phyloP scores from a whole-genome alignment of 108 stramenopile species.

The Seminavis robusta region DNA sequence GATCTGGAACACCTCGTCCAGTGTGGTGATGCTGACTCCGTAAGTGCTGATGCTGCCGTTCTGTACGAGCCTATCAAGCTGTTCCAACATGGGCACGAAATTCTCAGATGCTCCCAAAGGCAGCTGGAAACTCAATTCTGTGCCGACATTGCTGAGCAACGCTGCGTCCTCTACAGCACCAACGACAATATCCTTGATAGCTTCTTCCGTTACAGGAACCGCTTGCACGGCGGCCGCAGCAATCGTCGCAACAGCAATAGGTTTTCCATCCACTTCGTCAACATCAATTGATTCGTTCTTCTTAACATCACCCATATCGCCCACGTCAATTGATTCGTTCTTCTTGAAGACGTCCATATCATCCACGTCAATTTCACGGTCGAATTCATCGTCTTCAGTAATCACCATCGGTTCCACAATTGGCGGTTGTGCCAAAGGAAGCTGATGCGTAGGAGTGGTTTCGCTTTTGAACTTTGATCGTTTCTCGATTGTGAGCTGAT shows the following conservation, averaged over 20 bases:
- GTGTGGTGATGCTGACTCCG: slow-evolving; percentile 95
- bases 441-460: too few species aligned
- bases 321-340: too few species aligned
- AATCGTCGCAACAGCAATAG: background rate
- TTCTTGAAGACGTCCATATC: too few species aligned
- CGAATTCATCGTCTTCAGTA: too few species aligned
- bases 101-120: slow-evolving; percentile 74
- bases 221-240: background rate
- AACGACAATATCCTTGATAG: slow-evolving; percentile 56
- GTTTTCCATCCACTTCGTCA: too few species aligned
- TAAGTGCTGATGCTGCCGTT: slow-evolving; percentile 71
- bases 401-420: too few species aligned
- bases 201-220: slow-evolving; percentile 16
- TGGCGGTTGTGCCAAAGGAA: too few species aligned
- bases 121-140: slow-evolving; percentile 90
- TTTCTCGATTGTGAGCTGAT: slow-evolving; percentile 81
- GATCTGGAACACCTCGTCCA: too few species aligned
- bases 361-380: too few species aligned
- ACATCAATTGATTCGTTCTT: too few species aligned
- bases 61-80: slow-evolving; percentile 59
- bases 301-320: too few species aligned
- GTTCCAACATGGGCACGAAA: slow-evolving; percentile 82
- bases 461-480: too few species aligned
- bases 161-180: slow-evolving; percentile 59
- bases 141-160: slow-evolving; percentile 86